phyloP scores from a whole-genome alignment of 2,329 filamentous ascomycete species.

The Sporothrix protearum region DNA sequence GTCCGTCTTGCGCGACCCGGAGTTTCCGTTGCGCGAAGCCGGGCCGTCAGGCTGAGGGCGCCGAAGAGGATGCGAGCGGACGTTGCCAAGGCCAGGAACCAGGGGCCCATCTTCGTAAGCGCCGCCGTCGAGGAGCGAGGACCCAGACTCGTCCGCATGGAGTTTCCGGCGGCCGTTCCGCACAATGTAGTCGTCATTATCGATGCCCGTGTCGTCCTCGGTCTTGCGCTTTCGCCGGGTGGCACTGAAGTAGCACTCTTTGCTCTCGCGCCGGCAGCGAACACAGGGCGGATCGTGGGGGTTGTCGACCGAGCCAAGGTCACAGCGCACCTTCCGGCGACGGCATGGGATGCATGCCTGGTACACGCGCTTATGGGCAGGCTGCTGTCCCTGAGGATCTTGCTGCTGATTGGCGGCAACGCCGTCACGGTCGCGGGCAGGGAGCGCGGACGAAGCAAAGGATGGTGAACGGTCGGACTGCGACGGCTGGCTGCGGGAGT shows the following conservation, averaged over 20 bases:
- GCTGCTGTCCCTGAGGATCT: slow-evolving; percentile 12
- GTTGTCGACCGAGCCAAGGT: slow-evolving; percentile 77
- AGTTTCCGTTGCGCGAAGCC: slow-evolving; percentile 37
- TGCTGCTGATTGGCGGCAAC: slow-evolving; percentile 23
- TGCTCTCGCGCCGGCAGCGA: slow-evolving; percentile 88
- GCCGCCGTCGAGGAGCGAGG: slow-evolving; percentile 40
- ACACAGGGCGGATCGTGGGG: slow-evolving; percentile 92
- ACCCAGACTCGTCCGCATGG: slow-evolving; percentile 43
- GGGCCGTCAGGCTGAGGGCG: slow-evolving; percentile 45
- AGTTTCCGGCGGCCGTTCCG: slow-evolving; percentile 70
- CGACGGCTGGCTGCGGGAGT: slow-evolving; percentile 21
- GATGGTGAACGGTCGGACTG: slow-evolving; percentile 24
- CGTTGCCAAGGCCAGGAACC: slow-evolving; percentile 63
- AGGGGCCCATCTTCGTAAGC: slow-evolving; percentile 56
- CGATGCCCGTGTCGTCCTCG: slow-evolving; percentile 49
- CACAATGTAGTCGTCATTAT: slow-evolving; percentile 63
- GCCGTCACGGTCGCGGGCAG: slow-evolving; percentile 21
- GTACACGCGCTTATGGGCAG: slow-evolving; percentile 56
- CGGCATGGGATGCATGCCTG: slow-evolving; percentile 62
- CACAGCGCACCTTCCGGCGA: slow-evolving; percentile 59
- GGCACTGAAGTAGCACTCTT: slow-evolving; percentile 95
- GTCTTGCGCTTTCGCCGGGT: slow-evolving; percentile 88
- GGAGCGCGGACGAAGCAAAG: slow-evolving; percentile 24
- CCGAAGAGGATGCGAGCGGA: slow-evolving; percentile 62
- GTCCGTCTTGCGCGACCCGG: slow-evolving; percentile 33